Evolutionary conservation across 371 early-diverging fungal species (phyloP), one percentile per base, ranked within the genome.

Genomic region (Smittium culicis): DNA sequence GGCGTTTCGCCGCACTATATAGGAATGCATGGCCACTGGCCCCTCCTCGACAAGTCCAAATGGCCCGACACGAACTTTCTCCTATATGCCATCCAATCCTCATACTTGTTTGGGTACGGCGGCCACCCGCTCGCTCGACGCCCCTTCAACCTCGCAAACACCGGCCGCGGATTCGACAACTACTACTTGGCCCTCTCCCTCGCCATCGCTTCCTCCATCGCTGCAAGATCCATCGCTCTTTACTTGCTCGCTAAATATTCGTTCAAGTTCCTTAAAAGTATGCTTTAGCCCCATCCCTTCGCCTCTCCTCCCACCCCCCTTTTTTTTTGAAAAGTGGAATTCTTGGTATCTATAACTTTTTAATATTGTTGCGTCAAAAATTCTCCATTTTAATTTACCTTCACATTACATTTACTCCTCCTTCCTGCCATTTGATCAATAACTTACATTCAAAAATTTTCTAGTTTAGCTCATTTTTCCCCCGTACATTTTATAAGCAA

Each of bases 1-100:
- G n/a, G n/a, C n/a, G n/a, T n/a, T n/a, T n/a, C n/a, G n/a, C n/a
- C n/a, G n/a, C n/a, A n/a, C n/a, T n/a, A n/a, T n/a, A n/a, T n/a
- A n/a, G 45, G 30, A 14, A n/a, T 66, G 2, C 24, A n/a, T 2
- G 66, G 66, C 2, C 31, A 35, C 29, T 66, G 61, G 66, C 61
- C 61, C 11, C 24, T 24, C 3, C 61, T 66, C 25, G 66, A 57
- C 58, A 17, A 61, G 24, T 11, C 28, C 28, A 27, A 24, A 24
- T 62, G 63, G 63, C 34, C 34, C 34, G 63, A 62, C n/a, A 34
- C 34, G 8, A 62, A 62, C 33, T 62, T 16, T 24, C 24, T 62
- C 29, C 24, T 27, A 31, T 5, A 8, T 30, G 24, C n/a, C 24
- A 34, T 34, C 5, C 63, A 62, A 62, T 20, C 11, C 33, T 29